Evolutionary conservation across 495 filamentous ascomycete species (phyloP).

Genomic region (Cetradonia linearis): DNA sequence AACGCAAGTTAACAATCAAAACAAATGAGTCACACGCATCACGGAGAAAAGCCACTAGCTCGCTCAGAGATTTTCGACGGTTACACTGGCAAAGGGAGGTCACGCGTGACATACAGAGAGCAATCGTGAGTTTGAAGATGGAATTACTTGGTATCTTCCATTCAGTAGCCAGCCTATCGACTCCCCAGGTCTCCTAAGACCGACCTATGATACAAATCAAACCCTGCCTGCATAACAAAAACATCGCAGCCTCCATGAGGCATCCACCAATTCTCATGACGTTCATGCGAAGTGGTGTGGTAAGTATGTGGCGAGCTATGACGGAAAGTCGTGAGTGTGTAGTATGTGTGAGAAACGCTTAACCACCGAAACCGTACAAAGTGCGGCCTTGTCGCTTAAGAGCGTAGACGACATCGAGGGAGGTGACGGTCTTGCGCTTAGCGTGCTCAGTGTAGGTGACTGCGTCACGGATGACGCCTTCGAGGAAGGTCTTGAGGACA

Average conservation of each 20-base stretch:
- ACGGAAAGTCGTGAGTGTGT: slow-evolving; percentile 22
- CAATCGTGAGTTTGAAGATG: slow-evolving; percentile 13
- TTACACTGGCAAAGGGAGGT: neutral
- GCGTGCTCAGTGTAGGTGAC: slow-evolving; percentile 99
- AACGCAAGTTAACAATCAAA: neutral
- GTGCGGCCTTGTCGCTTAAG: slow-evolving; percentile 94
- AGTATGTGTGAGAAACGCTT: slow-evolving; percentile 34
- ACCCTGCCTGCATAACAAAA: slow-evolving; percentile 16
- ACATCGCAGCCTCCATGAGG: slow-evolving; percentile 20
- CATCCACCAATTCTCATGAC: slow-evolving; percentile 19
- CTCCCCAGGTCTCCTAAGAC: slow-evolving; percentile 20
- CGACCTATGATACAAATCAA: slow-evolving; percentile 27
- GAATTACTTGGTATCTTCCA: slow-evolving; percentile 28
- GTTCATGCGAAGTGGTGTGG: neutral
- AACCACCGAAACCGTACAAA: slow-evolving; percentile 99
- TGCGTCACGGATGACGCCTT: slow-evolving; percentile 98
- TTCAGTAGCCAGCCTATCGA: slow-evolving; percentile 19
- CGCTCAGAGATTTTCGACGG: neutral
- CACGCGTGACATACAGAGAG: neutral
- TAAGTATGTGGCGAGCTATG: slow-evolving; percentile 18
- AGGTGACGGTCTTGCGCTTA: slow-evolving; percentile 98
- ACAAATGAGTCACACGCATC: slow-evolving; percentile 15
- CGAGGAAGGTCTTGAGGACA: slow-evolving; percentile 99
- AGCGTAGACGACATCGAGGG: slow-evolving; percentile 93
- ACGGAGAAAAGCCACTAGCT: neutral